Conservation (phyloP, 1,284 basidiomycete genomes). For the Cryptococcus floricola region DNA sequence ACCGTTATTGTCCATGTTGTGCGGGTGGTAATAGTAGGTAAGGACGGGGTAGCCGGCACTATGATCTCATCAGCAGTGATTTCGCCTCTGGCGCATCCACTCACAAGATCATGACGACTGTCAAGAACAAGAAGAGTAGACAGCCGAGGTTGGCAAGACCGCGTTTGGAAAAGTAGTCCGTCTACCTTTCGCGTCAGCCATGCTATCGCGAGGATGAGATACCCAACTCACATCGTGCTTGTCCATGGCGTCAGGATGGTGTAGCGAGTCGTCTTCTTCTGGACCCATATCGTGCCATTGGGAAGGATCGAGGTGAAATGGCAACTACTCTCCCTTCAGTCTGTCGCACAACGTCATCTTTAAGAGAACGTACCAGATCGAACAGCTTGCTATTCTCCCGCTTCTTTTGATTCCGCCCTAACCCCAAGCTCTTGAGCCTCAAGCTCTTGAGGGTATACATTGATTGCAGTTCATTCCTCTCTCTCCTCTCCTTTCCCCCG, state of each 20-base stretch:
- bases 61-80: background rate
- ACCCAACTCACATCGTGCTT: conserved; percentile 15
- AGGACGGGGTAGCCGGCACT: conserved; percentile 53
- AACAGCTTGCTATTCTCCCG: background rate
- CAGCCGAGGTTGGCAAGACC: conserved; percentile 40
- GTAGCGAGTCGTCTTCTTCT: conserved; percentile 47
- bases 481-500: background rate
- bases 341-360: background rate
- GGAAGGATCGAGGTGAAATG: conserved; percentile 30
- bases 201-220: background rate
- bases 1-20: conserved; percentile 13
- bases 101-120: conserved; percentile 27
- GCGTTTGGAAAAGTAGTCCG: conserved; percentile 6
- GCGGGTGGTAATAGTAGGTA: conserved; percentile 49
- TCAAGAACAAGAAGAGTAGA: conserved; percentile 24
- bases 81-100: background rate
- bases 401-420: background rate
- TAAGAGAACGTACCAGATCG: background rate
- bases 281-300: conserved; percentile 33
- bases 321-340: conserved; percentile 16
- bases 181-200: background rate
- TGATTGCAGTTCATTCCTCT: background rate
- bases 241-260: conserved; percentile 34
- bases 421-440: background rate
- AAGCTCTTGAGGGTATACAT: background rate